phyloP scores from a whole-genome alignment of 257 asterid genomes.

The Solanum neorickii region DNA sequence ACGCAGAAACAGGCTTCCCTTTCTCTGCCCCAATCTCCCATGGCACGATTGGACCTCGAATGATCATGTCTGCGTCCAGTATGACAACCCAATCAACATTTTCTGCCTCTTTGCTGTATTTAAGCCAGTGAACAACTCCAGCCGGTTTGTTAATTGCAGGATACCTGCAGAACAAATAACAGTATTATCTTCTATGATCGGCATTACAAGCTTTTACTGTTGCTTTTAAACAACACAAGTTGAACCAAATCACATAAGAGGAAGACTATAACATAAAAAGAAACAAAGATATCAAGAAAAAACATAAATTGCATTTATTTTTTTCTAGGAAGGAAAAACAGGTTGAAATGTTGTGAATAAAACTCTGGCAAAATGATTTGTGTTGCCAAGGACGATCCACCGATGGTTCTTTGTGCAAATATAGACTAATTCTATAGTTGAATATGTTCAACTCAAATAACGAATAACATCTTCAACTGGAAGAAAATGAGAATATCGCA shows the following conservation, averaged over 20 bases:
- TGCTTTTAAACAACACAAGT: neutral
- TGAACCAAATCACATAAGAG: neutral
- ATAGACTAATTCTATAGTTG: neutral
- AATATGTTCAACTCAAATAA: neutral
- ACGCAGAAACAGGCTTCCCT: slow-evolving; percentile 91
- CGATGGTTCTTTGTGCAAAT: neutral
- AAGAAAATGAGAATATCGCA: neutral
- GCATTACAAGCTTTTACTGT: neutral
- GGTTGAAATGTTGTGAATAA: neutral
- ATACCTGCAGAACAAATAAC: slow-evolving; percentile 45
- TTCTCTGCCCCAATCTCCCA: slow-evolving; percentile 99
- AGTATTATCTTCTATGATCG: neutral
- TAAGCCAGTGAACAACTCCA: slow-evolving; percentile 87
- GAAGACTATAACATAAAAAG: neutral
- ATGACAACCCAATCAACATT: slow-evolving; percentile 97
- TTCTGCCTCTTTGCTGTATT: slow-evolving; percentile 76
- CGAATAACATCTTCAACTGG: neutral
- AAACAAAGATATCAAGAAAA: neutral
- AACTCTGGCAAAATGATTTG: neutral
- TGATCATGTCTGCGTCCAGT: slow-evolving; percentile 90
- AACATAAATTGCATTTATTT: neutral
- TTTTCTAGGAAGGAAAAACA: neutral
- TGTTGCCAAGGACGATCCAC: neutral
- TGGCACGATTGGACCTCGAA: slow-evolving; percentile 88
- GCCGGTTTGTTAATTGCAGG: slow-evolving; percentile 99